A percentile compares a stretch with the other conserved stretches of the same genome.
Evolutionary conservation across 2,329 filamentous ascomycete genomes (phyloP).

Genomic region (Monilinia polystroma): DNA sequence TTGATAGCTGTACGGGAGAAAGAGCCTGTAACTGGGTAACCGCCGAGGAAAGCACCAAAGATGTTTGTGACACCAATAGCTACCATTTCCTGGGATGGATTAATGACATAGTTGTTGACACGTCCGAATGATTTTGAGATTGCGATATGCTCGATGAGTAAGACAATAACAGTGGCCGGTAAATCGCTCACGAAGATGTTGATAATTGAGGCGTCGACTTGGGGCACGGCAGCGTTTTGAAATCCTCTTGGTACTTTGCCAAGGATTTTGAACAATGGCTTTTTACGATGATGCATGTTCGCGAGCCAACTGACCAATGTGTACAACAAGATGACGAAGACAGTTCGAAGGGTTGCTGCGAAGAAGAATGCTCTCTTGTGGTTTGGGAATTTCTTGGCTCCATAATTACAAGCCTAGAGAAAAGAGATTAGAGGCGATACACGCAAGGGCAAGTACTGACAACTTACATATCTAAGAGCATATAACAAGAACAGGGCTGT

Average conservation of each 20-base stretch:
- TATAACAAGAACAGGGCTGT: slow-evolving; percentile 78
- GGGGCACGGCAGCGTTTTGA: slow-evolving; percentile 71
- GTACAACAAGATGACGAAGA: slow-evolving; percentile 88
- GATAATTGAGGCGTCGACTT: slow-evolving; percentile 65
- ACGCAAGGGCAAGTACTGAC: too few relatives aligned
- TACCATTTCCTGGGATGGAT: slow-evolving; percentile 93
- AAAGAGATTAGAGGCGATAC: neutral
- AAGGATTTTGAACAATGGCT: slow-evolving; percentile 73
- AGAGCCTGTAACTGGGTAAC: slow-evolving; percentile 88
- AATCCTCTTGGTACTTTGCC: slow-evolving; percentile 82
- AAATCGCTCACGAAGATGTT: slow-evolving; percentile 67
- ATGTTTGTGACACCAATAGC: slow-evolving; percentile 91
- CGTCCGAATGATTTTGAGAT: slow-evolving; percentile 96
- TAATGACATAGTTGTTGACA: slow-evolving; percentile 93
- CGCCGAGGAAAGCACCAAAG: slow-evolving; percentile 87
- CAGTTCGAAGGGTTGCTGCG: slow-evolving; percentile 82
- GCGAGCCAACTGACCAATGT: slow-evolving; percentile 85
- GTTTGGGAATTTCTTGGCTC: slow-evolving; percentile 67
- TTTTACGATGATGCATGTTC: slow-evolving; percentile 64
- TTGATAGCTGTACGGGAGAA: slow-evolving; percentile 97
- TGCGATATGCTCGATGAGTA: slow-evolving; percentile 94
- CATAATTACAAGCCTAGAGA: slow-evolving; percentile 53
- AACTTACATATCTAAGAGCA: slow-evolving; percentile 56
- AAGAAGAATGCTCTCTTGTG: slow-evolving; percentile 82
- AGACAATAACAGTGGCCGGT: slow-evolving; percentile 86